These are phyloP conservation scores for Alternaria incomplexa DNA, from an alignment of 2,329 filamentous ascomycete genomes.

Conservation along the genomic window DNA sequence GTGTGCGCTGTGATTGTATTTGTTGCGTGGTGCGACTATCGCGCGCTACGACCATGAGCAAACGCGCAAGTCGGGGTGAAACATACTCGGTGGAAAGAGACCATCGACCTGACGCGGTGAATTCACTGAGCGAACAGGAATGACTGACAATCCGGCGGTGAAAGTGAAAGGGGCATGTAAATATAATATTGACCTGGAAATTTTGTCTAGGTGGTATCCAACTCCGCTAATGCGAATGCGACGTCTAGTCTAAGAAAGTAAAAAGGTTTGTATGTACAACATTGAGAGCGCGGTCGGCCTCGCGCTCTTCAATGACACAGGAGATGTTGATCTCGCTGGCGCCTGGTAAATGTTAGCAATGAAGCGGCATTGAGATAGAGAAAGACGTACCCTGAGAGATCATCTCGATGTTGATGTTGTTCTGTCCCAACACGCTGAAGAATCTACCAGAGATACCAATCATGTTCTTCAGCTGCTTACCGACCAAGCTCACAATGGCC, in stretches of 20 bases:
- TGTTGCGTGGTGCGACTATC: not conserved
- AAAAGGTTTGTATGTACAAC: conserved; percentile 97
- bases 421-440: conserved; percentile 92
- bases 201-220: conserved; percentile 30
- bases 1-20: not conserved
- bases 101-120: not conserved
- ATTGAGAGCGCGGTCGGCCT: conserved; percentile 92
- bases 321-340: conserved; percentile 99
- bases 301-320: conserved; percentile 90
- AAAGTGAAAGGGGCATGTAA: not conserved
- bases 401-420: conserved; percentile 98
- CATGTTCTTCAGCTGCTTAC: conserved; percentile 98
- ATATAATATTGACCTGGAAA: not conserved
- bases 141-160: not conserved
- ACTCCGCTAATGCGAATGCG: conserved; percentile 36
- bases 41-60: not conserved
- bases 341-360: conserved; percentile 59
- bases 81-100: not conserved
- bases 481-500: conserved; percentile 94
- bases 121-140: rapidly evolving
- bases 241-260: conserved; percentile 79
- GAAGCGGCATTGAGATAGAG: not conserved
- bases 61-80: conserved; percentile 11
- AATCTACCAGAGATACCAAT: conserved; percentile 87
- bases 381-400: conserved; percentile 83